Percentiles rank a stretch among this genome's conserved stretches.
phyloP scores from a whole-genome alignment of 768 basidiomycete genomes.

The Collybiopsis luxurians region DNA sequence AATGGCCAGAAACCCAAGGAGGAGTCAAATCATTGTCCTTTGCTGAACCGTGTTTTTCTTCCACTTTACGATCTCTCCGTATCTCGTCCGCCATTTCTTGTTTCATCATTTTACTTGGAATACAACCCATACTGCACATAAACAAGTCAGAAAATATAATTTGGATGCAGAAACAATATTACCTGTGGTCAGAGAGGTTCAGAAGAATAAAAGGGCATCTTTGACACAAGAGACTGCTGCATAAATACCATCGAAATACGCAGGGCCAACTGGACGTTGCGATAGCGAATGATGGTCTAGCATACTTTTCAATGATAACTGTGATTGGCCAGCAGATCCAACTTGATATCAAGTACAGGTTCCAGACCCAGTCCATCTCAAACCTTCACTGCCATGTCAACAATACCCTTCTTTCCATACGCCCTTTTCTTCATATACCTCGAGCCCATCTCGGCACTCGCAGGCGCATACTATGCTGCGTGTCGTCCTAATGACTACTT shows the following conservation, averaged over 20 bases:
- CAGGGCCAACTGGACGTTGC: not conserved
- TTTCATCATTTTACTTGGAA: constrained; percentile 33
- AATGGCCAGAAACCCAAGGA: constrained; percentile 26
- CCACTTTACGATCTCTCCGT: not conserved
- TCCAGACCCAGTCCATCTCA: too few species aligned
- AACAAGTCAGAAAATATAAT: too few species aligned
- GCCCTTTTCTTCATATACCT: constrained; percentile 48
- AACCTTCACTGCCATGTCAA: not conserved
- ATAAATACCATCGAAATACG: not conserved
- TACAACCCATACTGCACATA: constrained; percentile 35
- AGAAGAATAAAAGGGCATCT: not conserved
- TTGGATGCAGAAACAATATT: too few species aligned
- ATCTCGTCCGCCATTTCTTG: not conserved
- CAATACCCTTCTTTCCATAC: constrained; percentile 29
- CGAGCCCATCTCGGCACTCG: constrained; percentile 49
- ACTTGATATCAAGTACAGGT: too few species aligned
- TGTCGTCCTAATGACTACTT: constrained; percentile 37
- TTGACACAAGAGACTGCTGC: not conserved
- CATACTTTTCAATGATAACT: too few species aligned
- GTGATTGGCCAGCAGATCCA: too few species aligned
- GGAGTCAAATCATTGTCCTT: not conserved
- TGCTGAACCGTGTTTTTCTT: not conserved
- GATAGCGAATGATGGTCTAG: not conserved
- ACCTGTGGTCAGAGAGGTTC: not conserved
- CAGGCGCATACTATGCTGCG: constrained; percentile 47